Percentiles rank a stretch among this genome's conserved stretches.
Conservation (phyloP, 768 basidiomycete genomes). For the Lactifluus subvellereus region DNA sequence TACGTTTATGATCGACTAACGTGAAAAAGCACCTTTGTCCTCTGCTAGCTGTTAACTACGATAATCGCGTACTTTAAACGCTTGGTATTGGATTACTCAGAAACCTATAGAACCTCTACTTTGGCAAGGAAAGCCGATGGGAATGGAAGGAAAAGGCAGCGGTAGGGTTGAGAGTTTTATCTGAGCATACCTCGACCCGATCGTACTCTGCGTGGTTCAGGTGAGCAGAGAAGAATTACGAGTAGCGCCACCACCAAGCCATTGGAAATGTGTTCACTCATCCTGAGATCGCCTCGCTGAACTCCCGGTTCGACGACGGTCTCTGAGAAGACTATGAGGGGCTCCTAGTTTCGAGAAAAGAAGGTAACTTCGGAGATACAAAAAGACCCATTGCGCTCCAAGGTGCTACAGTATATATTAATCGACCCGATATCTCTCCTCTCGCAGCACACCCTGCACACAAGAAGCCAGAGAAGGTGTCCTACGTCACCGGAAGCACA, state of each 20-base stretch:
- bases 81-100: no score
- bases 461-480: not conserved
- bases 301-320: not conserved
- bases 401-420: not conserved
- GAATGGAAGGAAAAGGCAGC: no score
- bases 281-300: not conserved
- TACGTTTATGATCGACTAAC: not conserved
- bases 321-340: not conserved
- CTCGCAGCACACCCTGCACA: not conserved
- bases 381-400: not conserved
- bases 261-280: not conserved
- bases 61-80: no score
- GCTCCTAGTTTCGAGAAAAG: not conserved
- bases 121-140: no score
- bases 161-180: no score
- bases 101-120: no score
- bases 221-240: not conserved
- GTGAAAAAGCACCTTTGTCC: no score
- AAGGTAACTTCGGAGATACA: not conserved
- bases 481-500: slow-evolving; percentile 1
- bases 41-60: no score
- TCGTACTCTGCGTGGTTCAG: no score
- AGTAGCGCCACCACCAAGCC: not conserved
- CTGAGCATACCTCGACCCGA: no score
- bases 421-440: not conserved